Evolutionary conservation across 768 basidiomycete species (phyloP), one percentile per base, ranked within the genome.

Genomic region (Serendipita indica): DNA sequence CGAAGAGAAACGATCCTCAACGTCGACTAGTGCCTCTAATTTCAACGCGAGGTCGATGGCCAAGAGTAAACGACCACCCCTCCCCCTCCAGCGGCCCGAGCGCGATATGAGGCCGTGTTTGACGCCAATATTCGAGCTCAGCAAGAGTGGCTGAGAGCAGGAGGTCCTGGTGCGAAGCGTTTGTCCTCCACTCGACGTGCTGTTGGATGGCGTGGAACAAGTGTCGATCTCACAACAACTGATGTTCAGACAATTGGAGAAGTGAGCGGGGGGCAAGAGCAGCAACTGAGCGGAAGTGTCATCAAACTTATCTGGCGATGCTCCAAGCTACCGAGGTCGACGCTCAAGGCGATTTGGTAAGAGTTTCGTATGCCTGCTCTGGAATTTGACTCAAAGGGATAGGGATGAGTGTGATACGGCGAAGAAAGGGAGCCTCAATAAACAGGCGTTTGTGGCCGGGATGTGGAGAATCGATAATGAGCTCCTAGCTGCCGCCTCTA

Each of bases 401-500:
- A 89, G 87, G 87, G 74, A 72, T 57, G 86, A 86, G 65, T 86
- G 82, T 63, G 86, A 89, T 68, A 69, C 76, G 2, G 68, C 69
- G 2, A 67, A 71, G 3, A 71, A 69, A 30, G 86, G 85, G 2
- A 73, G 73, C n/a, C 72, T 90, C 10, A 77, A 80, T 62, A 72
- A 79, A 3, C 83, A 85, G 16, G 72, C 72, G 16, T 90, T 90
- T 63, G 77, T 81, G 37, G 77, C 75, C 62, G 88, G 86, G 56
- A 88, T 89, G 85, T 89, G 86, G 86, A 79, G 81, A 34, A 85
- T 90, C 28, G 87, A 90, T 69, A 85, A 87, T 68, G 86, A 88
- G 63, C 77, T 89, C 12, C 73, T 54, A 1, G 20, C 32, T 54
- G 49, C 25, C 25, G 25, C 32, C 10, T 54, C 49, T 10, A 28